These are phyloP conservation scores for Lablab purpureus DNA, from an alignment of 306 rosid genomes.

Conservation along the genomic window DNA sequence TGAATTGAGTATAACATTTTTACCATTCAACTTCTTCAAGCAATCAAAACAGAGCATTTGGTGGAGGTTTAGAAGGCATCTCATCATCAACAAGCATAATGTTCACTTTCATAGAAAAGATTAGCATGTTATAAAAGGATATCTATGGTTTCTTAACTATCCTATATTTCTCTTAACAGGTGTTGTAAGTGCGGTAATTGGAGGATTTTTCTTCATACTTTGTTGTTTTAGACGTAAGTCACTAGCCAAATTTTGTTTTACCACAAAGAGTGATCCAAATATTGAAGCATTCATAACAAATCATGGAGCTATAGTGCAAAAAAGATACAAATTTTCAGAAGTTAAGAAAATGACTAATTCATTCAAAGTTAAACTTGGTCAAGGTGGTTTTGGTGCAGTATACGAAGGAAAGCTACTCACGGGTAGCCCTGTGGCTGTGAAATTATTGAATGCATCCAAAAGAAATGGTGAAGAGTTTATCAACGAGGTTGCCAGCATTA, in stretches of 20 bases:
- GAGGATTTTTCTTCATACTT: background rate
- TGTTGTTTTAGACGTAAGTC: background rate
- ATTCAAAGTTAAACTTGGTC: background rate
- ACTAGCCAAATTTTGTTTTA: background rate
- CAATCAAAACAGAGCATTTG: background rate
- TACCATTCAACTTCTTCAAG: background rate
- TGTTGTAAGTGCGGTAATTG: background rate
- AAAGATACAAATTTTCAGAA: constrained; percentile 50
- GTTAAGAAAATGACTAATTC: background rate
- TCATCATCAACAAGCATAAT: background rate
- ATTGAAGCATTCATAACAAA: constrained; percentile 43
- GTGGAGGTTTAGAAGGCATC: background rate
- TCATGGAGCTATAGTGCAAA: constrained; percentile 8
- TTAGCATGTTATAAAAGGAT: background rate
- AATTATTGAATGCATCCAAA: background rate
- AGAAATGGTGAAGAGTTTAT: background rate
- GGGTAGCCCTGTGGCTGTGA: background rate
- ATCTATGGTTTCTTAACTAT: constrained; percentile 38
- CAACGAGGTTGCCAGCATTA: background rate
- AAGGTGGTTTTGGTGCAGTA: background rate
- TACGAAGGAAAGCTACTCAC: background rate
- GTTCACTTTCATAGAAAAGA: background rate
- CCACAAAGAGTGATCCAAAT: background rate
- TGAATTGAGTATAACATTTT: background rate
- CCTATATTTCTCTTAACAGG: constrained; percentile 25